Conservation (phyloP, 352 stramenopile species). For the Phytophthora hibernalis region DNA sequence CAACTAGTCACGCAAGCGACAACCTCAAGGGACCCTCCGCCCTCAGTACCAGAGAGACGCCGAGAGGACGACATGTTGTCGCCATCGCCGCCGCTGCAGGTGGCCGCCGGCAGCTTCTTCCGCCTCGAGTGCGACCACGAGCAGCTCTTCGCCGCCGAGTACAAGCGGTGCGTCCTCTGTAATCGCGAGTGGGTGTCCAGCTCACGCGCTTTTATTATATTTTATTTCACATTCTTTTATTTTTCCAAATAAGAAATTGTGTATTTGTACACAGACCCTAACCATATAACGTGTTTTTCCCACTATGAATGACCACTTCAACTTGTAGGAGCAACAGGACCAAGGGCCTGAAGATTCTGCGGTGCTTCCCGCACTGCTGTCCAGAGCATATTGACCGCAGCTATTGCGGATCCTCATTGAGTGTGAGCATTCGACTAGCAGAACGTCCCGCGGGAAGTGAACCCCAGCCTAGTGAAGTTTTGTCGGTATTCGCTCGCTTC, state of each 20-base stretch:
- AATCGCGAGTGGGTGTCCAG: background rate
- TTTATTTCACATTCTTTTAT: background rate
- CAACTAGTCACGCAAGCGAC: background rate
- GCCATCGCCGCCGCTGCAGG: constrained; percentile 28
- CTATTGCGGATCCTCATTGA: constrained; percentile 72
- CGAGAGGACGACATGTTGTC: constrained; percentile 3
- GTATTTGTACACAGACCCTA: background rate
- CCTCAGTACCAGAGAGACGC: constrained; percentile 7
- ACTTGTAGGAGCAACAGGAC: constrained; percentile 67
- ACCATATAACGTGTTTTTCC: background rate
- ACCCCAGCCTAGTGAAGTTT: constrained; percentile 14
- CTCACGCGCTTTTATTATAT: background rate
- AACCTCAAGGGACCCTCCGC: constrained; percentile 1
- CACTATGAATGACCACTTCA: background rate
- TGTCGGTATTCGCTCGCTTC: constrained; percentile 49
- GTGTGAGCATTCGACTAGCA: constrained; percentile 46
- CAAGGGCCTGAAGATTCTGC: constrained; percentile 77
- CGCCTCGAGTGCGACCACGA: constrained; percentile 67
- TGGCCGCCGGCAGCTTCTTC: constrained; percentile 55
- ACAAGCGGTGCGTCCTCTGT: constrained; percentile 58
- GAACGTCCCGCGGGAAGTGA: constrained; percentile 11
- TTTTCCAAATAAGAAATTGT: background rate
- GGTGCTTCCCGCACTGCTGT: constrained; percentile 76
- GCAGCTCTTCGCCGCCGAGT: constrained; percentile 71
- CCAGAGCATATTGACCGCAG: constrained; percentile 74